Evolutionary conservation across 768 basidiomycete species (phyloP), one percentile per base, ranked within the genome.

Genomic region (Harrya chromipes): DNA sequence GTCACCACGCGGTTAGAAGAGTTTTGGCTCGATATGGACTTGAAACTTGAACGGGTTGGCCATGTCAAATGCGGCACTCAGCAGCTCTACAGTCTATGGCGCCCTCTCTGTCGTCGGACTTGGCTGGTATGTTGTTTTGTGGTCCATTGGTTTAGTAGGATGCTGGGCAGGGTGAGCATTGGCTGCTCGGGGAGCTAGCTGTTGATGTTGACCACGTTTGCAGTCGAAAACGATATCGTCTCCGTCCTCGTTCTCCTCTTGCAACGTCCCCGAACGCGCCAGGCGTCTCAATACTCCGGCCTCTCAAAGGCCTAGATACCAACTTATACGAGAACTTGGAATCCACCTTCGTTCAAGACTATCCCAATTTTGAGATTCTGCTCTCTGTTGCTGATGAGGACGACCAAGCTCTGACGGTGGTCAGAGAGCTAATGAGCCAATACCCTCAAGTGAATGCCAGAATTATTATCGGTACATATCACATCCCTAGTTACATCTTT

Each of bases 301-400:
- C 97, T 7, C 76, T 99, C 43, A 94, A 94, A 66, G 97, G 97
- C 13, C 75, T 99, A 20, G 97, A 99, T 69, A 81, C 87, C 50
- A 98, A 98, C 66, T 79, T 99, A 17, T 97, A 88, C 69, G 94
- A 97, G 72, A 97, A 97, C 67, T 73, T 99, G 43, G 92, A 97
- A 69, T 91, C 93, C 4, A 90, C 90, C 0, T 95, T 98, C 70
- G 76, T 72, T 27, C 93, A 97, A 62, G 87, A 94, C 55, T 98
- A 98, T 65, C 84, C 89, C 1, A 87, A 87, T 55, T 95, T 82
- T 60, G 94, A 99, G 69, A 82, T 99, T 49, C 73, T 98, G 36
- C 84, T 97, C 52, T 91, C 90, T 23, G 85, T 98, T 6, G 91
- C 92, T n/a, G 84, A 90, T 44, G 85, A 86, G 57, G 67, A 80